These are phyloP conservation scores for Pneumocystis canis DNA, from an alignment of 1,139 yeast genomes.

Conservation along the genomic window DNA sequence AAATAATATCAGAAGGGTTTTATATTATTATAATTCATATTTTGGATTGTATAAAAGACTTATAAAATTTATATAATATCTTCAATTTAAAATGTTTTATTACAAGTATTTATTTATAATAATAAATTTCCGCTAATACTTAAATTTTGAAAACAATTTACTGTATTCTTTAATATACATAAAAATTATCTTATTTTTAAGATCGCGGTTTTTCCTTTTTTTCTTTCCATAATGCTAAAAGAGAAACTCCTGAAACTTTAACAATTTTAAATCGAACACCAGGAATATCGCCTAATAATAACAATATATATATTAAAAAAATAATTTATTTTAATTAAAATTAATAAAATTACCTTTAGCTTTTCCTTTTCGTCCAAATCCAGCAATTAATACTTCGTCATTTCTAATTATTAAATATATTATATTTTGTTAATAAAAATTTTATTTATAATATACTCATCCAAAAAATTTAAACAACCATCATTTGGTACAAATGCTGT, in stretches of 20 bases:
- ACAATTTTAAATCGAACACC: slow-evolving; percentile 99
- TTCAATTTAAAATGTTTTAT: too few relatives aligned
- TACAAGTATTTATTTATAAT: too few relatives aligned
- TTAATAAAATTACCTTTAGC: slow-evolving; percentile 66
- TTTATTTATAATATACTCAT: slow-evolving; percentile 73
- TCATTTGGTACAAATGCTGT: slow-evolving; percentile 99
- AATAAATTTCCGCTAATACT: too few relatives aligned
- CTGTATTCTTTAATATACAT: too few relatives aligned
- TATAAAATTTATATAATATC: too few relatives aligned
- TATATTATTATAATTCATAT: too few relatives aligned
- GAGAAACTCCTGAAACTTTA: slow-evolving; percentile 99
- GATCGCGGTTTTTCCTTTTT: slow-evolving; percentile 99
- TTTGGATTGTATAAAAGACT: too few relatives aligned
- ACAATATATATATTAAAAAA: too few relatives aligned
- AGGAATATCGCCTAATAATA: slow-evolving; percentile 75
- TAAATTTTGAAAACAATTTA: too few relatives aligned
- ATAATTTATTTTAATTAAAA: too few relatives aligned
- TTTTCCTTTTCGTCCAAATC: slow-evolving; percentile 99
- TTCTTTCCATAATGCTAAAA: slow-evolving; percentile 99
- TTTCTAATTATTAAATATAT: neutral
- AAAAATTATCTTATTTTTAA: neutral
- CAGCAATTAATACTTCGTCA: slow-evolving; percentile 86
- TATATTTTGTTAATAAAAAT: neutral
- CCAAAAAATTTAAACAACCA: slow-evolving; percentile 99
- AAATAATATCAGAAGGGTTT: too few relatives aligned